Evolutionary conservation across 148 eudicot genomes (phyloP).

Genomic region (Gaultheria prostrata): DNA sequence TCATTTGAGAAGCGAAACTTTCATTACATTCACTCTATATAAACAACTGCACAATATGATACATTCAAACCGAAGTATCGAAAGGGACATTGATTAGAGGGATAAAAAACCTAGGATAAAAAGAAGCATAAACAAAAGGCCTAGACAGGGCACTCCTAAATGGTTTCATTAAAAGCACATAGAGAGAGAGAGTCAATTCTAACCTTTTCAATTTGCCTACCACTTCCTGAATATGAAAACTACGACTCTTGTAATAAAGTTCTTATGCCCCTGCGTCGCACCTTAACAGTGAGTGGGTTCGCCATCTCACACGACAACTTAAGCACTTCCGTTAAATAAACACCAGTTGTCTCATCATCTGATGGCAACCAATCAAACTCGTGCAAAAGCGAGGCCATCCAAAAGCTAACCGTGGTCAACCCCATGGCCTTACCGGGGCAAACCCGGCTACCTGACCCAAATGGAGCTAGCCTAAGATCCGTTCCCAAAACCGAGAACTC

Average conservation of each 20-base stretch:
- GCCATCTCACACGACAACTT: slow-evolving; percentile 83
- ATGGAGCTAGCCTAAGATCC: slow-evolving; percentile 78
- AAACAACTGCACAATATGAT: not conserved
- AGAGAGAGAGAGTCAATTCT: not conserved
- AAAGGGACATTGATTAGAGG: not conserved
- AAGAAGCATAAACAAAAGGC: not conserved
- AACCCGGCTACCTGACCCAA: slow-evolving; percentile 72
- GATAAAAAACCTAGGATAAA: not conserved
- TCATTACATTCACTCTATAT: not conserved
- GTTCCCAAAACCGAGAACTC: slow-evolving; percentile 55
- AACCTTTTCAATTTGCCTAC: not conserved
- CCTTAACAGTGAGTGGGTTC: slow-evolving; percentile 46
- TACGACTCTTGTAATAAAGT: not conserved
- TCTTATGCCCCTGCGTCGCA: slow-evolving; percentile 14
- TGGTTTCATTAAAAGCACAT: not conserved
- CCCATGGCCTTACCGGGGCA: slow-evolving; percentile 85
- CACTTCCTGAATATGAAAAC: not conserved
- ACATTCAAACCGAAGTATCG: not conserved
- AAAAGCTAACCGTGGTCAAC: slow-evolving; percentile 58
- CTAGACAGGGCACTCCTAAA: not conserved
- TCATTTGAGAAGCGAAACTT: not conserved
- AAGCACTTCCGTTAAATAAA: slow-evolving; percentile 60
- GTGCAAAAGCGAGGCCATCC: slow-evolving; percentile 69
- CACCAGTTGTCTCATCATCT: slow-evolving; percentile 7
- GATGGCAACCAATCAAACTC: slow-evolving; percentile 45